These are phyloP conservation scores for Colletotrichum cordylinicola DNA, from an alignment of 2,329 filamentous ascomycete species.

Conservation along the genomic window DNA sequence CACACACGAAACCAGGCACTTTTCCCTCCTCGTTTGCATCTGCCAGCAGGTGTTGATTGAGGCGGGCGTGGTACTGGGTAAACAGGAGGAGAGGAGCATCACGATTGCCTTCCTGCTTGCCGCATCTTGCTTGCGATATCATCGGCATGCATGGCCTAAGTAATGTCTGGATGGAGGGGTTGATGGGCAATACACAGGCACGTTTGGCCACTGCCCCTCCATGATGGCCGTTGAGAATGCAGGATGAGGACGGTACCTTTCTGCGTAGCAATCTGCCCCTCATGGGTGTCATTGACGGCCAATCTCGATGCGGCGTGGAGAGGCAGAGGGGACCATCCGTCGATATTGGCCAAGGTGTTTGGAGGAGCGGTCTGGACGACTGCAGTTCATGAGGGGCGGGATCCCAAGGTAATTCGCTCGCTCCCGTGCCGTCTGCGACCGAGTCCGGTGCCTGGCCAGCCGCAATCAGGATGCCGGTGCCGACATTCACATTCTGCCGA, in stretches of 20 bases:
- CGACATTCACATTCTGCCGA: background rate
- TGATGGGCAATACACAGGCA: background rate
- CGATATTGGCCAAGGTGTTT: background rate
- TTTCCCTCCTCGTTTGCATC: background rate
- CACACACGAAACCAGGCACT: constrained; percentile 21
- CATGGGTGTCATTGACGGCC: background rate
- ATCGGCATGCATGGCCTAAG: background rate
- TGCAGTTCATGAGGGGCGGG: background rate
- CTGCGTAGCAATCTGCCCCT: background rate
- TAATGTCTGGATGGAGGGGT: background rate
- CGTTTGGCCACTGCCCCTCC: background rate
- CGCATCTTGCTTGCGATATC: background rate
- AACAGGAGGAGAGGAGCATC: background rate
- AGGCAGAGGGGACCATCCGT: background rate
- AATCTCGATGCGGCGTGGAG: background rate
- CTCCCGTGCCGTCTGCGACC: background rate
- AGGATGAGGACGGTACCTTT: background rate
- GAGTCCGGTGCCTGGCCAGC: background rate
- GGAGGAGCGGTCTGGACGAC: constrained; percentile 18
- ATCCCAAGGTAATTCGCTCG: background rate
- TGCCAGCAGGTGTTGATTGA: background rate
- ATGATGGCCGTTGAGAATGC: background rate
- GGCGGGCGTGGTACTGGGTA: background rate
- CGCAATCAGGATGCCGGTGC: background rate
- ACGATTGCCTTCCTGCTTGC: background rate